Evolutionary conservation across 2,329 filamentous ascomycete species (phyloP).

Genomic region (Tolypocladium guangdongense): DNA sequence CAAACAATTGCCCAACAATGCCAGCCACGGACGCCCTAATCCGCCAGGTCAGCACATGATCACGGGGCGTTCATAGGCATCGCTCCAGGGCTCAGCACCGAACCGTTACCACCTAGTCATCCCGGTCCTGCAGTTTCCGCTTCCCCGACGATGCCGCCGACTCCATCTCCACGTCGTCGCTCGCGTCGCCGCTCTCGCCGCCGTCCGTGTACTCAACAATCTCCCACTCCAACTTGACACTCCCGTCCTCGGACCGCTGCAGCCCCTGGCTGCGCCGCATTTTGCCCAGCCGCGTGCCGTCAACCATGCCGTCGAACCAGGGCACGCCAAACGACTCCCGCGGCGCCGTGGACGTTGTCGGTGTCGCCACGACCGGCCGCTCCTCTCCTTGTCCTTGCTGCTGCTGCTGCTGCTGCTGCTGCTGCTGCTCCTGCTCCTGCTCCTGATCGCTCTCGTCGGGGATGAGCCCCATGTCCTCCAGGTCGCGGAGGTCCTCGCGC

Average conservation of each 20-base stretch:
- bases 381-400: constrained; percentile 5
- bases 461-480: constrained; percentile 68
- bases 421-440: constrained; percentile 8
- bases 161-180: constrained; percentile 25
- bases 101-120: constrained; percentile 11
- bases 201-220: constrained; percentile 60
- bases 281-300: constrained; percentile 61
- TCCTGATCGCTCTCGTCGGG: constrained; percentile 31
- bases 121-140: constrained; percentile 38
- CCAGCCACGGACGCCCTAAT: background rate
- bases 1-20: background rate
- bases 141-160: constrained; percentile 32
- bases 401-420: background rate
- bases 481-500: constrained; percentile 56
- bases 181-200: constrained; percentile 9
- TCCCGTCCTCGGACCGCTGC: constrained; percentile 46
- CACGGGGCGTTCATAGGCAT: background rate
- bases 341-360: constrained; percentile 19
- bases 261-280: constrained; percentile 51
- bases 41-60: background rate
- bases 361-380: constrained; percentile 6
- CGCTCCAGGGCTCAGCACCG: background rate
- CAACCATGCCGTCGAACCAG: constrained; percentile 77
- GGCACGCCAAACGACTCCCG: constrained; percentile 60
- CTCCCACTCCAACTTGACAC: constrained; percentile 68